Base-by-base conservation (phyloP, 176 grass and related monocot species). In the Tillandsia leiboldiana region DNA sequence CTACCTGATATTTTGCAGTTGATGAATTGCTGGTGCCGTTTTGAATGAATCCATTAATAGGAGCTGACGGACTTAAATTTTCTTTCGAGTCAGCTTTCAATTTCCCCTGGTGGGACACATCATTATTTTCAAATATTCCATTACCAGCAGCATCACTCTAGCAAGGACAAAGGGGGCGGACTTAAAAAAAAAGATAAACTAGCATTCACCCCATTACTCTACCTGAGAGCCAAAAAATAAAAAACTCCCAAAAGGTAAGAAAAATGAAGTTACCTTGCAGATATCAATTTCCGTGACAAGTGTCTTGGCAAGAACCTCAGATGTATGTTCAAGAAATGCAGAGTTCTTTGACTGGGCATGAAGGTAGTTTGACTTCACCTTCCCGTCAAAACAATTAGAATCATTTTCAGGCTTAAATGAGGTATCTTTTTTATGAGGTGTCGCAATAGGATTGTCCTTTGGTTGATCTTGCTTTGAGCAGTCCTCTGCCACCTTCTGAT, bases 401-500 rank as follows among this genome's bases (percentile, higher is more conserved):
- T 11, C 73, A 67, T 22, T 12, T 50, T 63, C 13, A 23, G 73
- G 10, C 13, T 12, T 13, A 48, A 12, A 53, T 54, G 59, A 26
- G 59, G 51, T 23, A 26, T 47, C 66, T 61, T 2, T 28, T 73
- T 48, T 63, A 23, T 26, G 11, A 66, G 51, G 53, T 10, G 27
- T 22, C 50, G 2, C 49, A 66, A 51, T 49, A 79, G 50, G 28
- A 72, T 70, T 78, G 68, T 63, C 51, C 49, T 86, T 70, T 24
- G 64, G 22, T 48, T 67, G 47, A 26, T 61, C 58, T 8, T 33
- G 53, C 64, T 75, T 76, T 65, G 69, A 49, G 69, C 48, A 51
- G 26, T 53, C 71, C 66, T 83, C 77, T 71, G 62, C 53, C 51
- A 68, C 27, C 54, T 66, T 78, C n/a, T 54, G 22, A 26, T 77